Conservation (phyloP, 2,329 filamentous ascomycete species). For the Ophiostoma himal-ulmi region DNA sequence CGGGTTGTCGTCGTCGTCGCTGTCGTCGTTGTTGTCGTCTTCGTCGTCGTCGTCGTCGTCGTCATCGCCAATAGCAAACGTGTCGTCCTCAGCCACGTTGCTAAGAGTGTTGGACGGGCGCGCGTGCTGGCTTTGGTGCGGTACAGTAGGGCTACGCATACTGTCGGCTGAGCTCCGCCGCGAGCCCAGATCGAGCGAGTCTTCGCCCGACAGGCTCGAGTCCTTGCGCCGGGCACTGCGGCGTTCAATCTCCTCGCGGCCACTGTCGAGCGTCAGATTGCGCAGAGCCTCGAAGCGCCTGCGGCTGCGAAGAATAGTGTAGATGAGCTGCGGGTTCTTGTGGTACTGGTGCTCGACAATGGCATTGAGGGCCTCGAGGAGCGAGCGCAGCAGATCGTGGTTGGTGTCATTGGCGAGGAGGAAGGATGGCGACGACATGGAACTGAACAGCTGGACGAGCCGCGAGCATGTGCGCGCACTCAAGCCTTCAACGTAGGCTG, state of each 20-base stretch:
- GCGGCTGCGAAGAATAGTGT: slow-evolving; percentile 69
- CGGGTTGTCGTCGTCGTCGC: slow-evolving; percentile 37
- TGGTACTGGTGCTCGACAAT: slow-evolving; percentile 84
- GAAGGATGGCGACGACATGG: slow-evolving; percentile 91
- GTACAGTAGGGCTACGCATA: slow-evolving; percentile 53
- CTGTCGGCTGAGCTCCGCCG: slow-evolving; percentile 62
- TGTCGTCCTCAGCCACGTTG: slow-evolving; percentile 69
- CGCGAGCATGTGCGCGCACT: slow-evolving; percentile 71
- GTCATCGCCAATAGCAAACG: slow-evolving; percentile 87
- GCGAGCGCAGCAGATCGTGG: slow-evolving; percentile 68
- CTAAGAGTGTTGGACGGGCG: slow-evolving; percentile 50
- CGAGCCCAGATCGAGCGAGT: slow-evolving; percentile 45
- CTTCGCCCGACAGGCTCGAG: slow-evolving; percentile 29
- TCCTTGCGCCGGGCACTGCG: slow-evolving; percentile 67
- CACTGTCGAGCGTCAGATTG: slow-evolving; percentile 85
- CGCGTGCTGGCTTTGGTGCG: slow-evolving; percentile 37
- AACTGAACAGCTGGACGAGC: slow-evolving; percentile 79
- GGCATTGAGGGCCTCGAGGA: slow-evolving; percentile 84
- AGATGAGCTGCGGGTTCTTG: slow-evolving; percentile 75
- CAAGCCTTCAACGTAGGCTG: slow-evolving; percentile 74
- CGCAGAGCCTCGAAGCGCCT: slow-evolving; percentile 80
- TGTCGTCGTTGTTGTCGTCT: slow-evolving; percentile 86
- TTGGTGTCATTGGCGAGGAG: slow-evolving; percentile 89
- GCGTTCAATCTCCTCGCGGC: slow-evolving; percentile 83
- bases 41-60: slow-evolving; percentile 86